These are phyloP conservation scores for Ophiostoma australiae DNA, from an alignment of 2,329 filamentous ascomycete species.

Conservation along the genomic window DNA sequence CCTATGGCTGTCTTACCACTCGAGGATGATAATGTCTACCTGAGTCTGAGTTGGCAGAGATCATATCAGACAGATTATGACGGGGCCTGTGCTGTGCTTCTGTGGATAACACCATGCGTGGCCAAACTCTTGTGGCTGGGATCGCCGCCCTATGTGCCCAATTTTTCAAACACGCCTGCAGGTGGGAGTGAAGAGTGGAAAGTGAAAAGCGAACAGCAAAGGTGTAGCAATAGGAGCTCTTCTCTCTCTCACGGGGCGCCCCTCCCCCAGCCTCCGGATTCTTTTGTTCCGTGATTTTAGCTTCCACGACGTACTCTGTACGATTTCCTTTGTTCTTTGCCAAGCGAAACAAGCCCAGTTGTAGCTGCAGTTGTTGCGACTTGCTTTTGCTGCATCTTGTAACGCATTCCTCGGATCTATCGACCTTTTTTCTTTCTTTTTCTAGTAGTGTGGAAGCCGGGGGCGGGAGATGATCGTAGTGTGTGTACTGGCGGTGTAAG, in stretches of 20 bases:
- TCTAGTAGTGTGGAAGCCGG: background rate
- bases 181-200: background rate
- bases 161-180: background rate
- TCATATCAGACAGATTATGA: background rate
- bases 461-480: background rate
- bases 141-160: constrained; percentile 1
- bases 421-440: background rate
- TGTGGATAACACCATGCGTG: constrained; percentile 2
- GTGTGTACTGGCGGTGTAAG: constrained; percentile 1
- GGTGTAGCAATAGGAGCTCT: background rate
- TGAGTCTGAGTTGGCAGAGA: background rate
- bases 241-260: background rate
- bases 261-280: constrained; percentile 2
- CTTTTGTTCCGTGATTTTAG: background rate
- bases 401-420: background rate
- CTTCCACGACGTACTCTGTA: background rate
- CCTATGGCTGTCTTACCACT: background rate
- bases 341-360: background rate
- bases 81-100: background rate
- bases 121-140: constrained; percentile 3
- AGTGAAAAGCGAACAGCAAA: background rate
- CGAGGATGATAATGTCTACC: no score
- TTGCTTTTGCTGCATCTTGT: background rate
- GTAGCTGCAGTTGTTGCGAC: background rate
- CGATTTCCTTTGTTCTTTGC: background rate